Evolutionary conservation across 306 rosid species (phyloP).

Genomic region (Fragaria iinumae): DNA sequence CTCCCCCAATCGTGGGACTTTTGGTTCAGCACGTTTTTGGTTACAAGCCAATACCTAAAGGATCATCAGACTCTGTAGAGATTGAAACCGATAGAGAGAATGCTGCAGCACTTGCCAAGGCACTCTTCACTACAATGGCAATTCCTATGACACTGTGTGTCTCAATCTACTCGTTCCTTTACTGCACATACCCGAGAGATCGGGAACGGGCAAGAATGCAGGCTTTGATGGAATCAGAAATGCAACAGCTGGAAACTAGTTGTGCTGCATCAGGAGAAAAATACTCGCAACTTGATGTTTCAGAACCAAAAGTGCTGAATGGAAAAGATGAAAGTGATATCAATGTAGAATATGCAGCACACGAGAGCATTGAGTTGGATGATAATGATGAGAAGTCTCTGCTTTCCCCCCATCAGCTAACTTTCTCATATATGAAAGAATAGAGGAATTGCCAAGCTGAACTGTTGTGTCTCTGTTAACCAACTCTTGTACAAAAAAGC

Average conservation of each 20-base stretch:
- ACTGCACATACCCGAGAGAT: constrained; percentile 80
- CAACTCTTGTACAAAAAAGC: background rate
- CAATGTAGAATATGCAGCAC: constrained; percentile 27
- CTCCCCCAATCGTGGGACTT: constrained; percentile 80
- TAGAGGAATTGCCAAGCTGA: constrained; percentile 4
- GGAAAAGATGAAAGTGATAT: constrained; percentile 24
- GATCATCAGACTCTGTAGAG: constrained; percentile 47
- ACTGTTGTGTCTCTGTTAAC: background rate
- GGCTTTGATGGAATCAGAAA: constrained; percentile 59
- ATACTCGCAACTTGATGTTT: constrained; percentile 21
- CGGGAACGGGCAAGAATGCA: constrained; percentile 76
- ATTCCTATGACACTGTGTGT: constrained; percentile 66
- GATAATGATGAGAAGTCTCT: constrained; percentile 45
- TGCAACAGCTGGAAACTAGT: constrained; percentile 46
- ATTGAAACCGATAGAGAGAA: constrained; percentile 70
- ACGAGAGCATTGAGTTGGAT: constrained; percentile 27
- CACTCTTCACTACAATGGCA: constrained; percentile 64
- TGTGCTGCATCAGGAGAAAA: constrained; percentile 21
- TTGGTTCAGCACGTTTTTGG: constrained; percentile 70
- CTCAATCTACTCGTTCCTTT: constrained; percentile 67
- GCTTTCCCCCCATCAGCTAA: constrained; percentile 33
- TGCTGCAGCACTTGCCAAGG: constrained; percentile 76
- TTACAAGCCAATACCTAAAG: constrained; percentile 58
- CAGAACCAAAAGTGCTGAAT: constrained; percentile 24
- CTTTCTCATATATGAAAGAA: constrained; percentile 15